Percentiles rank a stretch among this genome's conserved stretches.
These are phyloP conservation scores for Lasiosphaeria ovina DNA, from an alignment of 495 filamentous ascomycete species.

Conservation along the genomic window DNA sequence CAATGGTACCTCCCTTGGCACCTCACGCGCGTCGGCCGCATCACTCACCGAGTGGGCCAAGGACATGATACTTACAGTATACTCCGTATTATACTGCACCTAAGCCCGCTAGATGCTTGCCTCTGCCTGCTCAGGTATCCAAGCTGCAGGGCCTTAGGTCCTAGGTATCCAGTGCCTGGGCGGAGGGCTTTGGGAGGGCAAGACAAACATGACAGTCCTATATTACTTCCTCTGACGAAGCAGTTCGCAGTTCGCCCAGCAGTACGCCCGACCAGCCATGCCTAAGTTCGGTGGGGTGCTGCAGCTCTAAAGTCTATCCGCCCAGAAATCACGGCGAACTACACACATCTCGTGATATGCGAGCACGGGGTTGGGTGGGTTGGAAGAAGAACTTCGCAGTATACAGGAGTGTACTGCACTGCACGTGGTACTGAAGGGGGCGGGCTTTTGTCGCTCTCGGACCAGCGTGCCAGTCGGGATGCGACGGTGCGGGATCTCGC, in stretches of 20 bases:
- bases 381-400: no score
- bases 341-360: no score
- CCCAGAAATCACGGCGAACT: neutral
- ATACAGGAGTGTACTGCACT: no score
- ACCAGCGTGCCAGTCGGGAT: neutral
- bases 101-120: neutral
- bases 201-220: no score
- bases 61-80: neutral
- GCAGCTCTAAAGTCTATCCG: neutral
- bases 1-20: neutral
- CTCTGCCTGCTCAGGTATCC: neutral
- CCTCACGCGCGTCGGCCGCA: neutral
- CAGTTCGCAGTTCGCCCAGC: neutral
- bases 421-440: no score
- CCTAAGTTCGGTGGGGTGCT: neutral
- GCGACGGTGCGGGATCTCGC: slow-evolving; percentile 8
- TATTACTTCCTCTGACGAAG: no score
- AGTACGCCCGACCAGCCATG: neutral
- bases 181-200: no score
- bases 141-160: neutral
- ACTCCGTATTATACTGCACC: no score
- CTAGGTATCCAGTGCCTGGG: no score
- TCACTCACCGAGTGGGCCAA: neutral
- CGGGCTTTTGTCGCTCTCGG: no score
- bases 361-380: no score